Percentiles rank a stretch among this genome's conserved stretches.
phyloP scores from a whole-genome alignment of 345 rosid genomes.

The Populus tremula region DNA sequence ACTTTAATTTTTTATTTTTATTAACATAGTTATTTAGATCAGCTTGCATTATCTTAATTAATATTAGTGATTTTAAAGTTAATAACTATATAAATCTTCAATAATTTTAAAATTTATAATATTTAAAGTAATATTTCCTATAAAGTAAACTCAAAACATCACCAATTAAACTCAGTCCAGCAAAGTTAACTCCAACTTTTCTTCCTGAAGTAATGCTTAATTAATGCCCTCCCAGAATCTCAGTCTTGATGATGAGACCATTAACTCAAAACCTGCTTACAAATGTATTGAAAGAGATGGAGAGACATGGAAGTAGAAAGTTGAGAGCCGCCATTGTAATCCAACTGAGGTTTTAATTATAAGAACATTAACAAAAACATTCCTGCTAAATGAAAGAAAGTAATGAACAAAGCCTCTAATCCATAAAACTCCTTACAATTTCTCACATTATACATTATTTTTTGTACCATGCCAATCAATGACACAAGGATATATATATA shows the following conservation, averaged over 20 bases:
- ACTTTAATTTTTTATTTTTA: too few relatives aligned
- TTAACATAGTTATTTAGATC: too few relatives aligned
- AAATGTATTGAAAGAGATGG: background rate
- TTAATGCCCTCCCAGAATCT: slow-evolving; percentile 7
- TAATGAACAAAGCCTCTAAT: slow-evolving; percentile 12
- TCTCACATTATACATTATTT: slow-evolving; percentile 28
- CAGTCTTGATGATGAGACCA: background rate
- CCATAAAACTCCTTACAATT: slow-evolving; percentile 31
- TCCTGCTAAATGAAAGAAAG: slow-evolving; percentile 6
- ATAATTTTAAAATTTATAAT: too few relatives aligned
- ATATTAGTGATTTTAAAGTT: rapidly evolving
- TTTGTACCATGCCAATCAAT: slow-evolving; percentile 25
- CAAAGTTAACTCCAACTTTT: background rate
- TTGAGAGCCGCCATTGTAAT: background rate
- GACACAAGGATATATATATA: background rate
- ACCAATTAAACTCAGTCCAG: too few relatives aligned
- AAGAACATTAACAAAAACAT: background rate
- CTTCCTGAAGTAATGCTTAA: background rate
- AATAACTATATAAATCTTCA: too few relatives aligned
- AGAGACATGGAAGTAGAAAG: background rate
- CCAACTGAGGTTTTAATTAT: background rate
- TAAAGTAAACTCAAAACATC: too few relatives aligned
- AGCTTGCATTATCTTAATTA: too few relatives aligned
- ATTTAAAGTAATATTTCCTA: too few relatives aligned
- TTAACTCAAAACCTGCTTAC: slow-evolving; percentile 7